Conservation (phyloP, 495 filamentous ascomycete genomes). For the Cetradonia linearis region DNA sequence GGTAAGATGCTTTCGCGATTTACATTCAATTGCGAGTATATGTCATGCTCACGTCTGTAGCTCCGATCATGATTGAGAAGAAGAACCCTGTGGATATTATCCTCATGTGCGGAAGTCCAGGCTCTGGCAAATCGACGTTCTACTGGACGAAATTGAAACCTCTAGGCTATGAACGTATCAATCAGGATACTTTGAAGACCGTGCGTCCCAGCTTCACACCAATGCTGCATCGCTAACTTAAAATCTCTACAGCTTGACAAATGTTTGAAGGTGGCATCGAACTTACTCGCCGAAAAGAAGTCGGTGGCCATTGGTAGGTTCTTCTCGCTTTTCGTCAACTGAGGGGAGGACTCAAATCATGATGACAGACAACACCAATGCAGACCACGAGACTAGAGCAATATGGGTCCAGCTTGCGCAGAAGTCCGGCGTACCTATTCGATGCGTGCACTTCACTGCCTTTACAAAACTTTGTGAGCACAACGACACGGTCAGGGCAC, state of each 20-base stretch:
- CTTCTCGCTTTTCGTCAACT: background rate
- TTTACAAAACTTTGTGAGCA: slow-evolving; percentile 66
- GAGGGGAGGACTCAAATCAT: background rate
- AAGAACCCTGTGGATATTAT: slow-evolving; percentile 62
- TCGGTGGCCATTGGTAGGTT: slow-evolving; percentile 68
- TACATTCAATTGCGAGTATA: background rate
- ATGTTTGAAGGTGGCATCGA: slow-evolving; percentile 67
- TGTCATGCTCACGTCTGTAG: slow-evolving; percentile 9
- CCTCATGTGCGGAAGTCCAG: slow-evolving; percentile 78
- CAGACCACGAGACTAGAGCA: slow-evolving; percentile 60
- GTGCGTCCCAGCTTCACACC: slow-evolving; percentile 34
- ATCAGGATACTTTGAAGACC: slow-evolving; percentile 83
- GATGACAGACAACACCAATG: slow-evolving; percentile 79
- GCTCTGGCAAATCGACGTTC: slow-evolving; percentile 84
- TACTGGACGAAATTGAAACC: slow-evolving; percentile 72
- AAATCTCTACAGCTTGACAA: slow-evolving; percentile 51
- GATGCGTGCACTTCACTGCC: slow-evolving; percentile 78
- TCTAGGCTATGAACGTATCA: slow-evolving; percentile 72
- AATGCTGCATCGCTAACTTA: slow-evolving; percentile 8
- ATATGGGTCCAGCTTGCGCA: slow-evolving; percentile 67
- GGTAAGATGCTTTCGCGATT: slow-evolving; percentile 10
- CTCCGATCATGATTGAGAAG: slow-evolving; percentile 44
- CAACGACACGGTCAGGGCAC: slow-evolving; percentile 74
- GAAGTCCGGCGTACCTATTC: slow-evolving; percentile 61
- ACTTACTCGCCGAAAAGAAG: slow-evolving; percentile 50